Percentiles rank a stretch among this genome's conserved stretches.
phyloP scores from a whole-genome alignment of 495 filamentous ascomycete genomes.

The Podospora tetraspora region DNA sequence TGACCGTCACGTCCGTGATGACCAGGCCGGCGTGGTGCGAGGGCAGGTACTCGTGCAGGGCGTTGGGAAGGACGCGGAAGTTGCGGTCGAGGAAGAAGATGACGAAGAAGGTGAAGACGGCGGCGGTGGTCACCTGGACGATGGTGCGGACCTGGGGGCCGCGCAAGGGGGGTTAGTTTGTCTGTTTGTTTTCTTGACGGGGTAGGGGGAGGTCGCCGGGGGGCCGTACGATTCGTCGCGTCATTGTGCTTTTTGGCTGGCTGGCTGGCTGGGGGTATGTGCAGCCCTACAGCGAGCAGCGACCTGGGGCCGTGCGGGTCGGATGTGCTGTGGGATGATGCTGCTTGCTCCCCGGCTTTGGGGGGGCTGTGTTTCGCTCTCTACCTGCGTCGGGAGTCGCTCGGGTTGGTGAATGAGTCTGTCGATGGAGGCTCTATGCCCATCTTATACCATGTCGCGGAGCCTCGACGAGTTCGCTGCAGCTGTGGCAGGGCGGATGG shows the following conservation, averaged over 20 bases:
- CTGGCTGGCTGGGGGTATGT: neutral
- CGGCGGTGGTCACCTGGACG: conserved; percentile 68
- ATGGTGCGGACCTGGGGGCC: conserved; percentile 68
- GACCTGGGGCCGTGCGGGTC: neutral
- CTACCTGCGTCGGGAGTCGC: conserved; percentile 5
- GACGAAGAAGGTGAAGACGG: conserved; percentile 58
- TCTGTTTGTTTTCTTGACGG: neutral
- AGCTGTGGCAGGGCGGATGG: neutral
- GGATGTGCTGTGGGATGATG: neutral
- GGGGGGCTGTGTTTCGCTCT: neutral
- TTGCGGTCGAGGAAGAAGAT: conserved; percentile 75
- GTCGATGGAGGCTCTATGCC: conserved; percentile 15
- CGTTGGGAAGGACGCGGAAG: conserved; percentile 74
- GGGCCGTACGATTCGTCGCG: conserved; percentile 25
- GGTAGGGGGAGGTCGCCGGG: neutral
- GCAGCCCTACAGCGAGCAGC: neutral
- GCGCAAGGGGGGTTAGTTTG: neutral
- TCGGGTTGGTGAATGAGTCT: conserved; percentile 5
- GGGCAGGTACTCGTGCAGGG: conserved; percentile 76
- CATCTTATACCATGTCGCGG: conserved; percentile 14
- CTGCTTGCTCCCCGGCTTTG: neutral
- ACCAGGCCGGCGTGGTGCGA: conserved; percentile 73
- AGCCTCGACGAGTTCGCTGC: neutral
- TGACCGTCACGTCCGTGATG: conserved; percentile 86
- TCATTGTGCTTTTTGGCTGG: conserved; percentile 17